Conservation (phyloP, 2,329 filamentous ascomycete species). For the Kalmusia sp. region DNA sequence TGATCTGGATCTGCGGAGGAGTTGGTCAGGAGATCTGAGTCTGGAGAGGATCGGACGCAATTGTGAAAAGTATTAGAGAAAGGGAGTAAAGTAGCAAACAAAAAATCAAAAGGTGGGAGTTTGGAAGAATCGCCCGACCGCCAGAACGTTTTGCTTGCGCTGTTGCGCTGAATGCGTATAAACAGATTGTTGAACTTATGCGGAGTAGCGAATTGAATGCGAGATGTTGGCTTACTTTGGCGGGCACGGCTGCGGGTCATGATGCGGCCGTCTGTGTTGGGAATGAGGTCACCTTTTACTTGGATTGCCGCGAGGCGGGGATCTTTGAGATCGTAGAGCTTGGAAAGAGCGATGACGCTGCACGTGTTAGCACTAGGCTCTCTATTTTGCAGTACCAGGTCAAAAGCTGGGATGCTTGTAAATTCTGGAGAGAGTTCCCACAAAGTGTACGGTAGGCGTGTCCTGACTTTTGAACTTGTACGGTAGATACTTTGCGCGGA, state of each 20-base stretch:
- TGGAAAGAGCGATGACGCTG: slow-evolving; percentile 90
- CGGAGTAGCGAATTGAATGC: not conserved
- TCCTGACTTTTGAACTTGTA: too few relatives aligned
- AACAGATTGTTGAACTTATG: not conserved
- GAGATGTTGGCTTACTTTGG: slow-evolving; percentile 64
- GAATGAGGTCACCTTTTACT: slow-evolving; percentile 91
- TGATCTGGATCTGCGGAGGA: slow-evolving; percentile 76
- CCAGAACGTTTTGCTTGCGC: not conserved
- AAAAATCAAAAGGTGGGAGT: not conserved
- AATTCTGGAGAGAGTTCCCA: too few relatives aligned
- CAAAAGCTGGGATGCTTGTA: too few relatives aligned
- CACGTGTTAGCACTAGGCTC: slow-evolving; percentile 18
- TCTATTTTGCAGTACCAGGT: not conserved
- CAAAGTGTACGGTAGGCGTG: too few relatives aligned
- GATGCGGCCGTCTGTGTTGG: slow-evolving; percentile 75
- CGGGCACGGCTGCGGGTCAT: slow-evolving; percentile 93
- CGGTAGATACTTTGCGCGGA: too few relatives aligned
- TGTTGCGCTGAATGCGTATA: not conserved
- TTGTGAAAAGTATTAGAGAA: slow-evolving; percentile 1
- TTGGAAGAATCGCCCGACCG: not conserved
- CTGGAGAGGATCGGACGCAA: not conserved
- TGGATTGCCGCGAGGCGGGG: slow-evolving; percentile 77
- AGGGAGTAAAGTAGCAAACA: not conserved
- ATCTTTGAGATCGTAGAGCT: slow-evolving; percentile 88
- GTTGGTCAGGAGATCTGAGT: slow-evolving; percentile 17